These are phyloP conservation scores for Juglanconis juglandina DNA, from an alignment of 2,329 filamentous ascomycete species.

Conservation along the genomic window DNA sequence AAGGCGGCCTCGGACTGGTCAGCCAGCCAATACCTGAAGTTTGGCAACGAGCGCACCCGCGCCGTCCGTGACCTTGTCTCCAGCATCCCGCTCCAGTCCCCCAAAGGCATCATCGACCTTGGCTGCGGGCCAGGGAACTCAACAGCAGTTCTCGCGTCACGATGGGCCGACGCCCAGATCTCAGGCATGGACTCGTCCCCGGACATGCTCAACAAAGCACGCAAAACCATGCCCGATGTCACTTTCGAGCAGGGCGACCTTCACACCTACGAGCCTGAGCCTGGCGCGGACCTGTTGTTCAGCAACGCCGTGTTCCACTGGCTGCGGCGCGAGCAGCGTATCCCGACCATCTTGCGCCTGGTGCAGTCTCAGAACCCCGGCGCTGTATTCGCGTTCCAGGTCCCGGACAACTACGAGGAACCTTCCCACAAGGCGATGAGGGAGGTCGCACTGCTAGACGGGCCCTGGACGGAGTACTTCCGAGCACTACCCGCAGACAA, in stretches of 20 bases:
- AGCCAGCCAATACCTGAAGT: conserved; percentile 56
- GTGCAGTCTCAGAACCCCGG: conserved; percentile 38
- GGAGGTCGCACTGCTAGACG: conserved; percentile 32
- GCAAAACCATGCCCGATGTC: conserved; percentile 34
- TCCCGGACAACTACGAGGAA: conserved; percentile 45
- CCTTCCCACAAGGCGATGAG: conserved; percentile 50
- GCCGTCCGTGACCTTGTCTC: conserved; percentile 51
- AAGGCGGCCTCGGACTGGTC: conserved; percentile 42
- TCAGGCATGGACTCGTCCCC: conserved; percentile 52
- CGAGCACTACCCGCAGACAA: conserved; percentile 22
- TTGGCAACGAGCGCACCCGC: conserved; percentile 49
- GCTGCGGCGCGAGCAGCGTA: conserved; percentile 41
- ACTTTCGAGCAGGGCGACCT: conserved; percentile 48
- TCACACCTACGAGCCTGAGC: conserved; percentile 32
- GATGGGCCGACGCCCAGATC: conserved; percentile 45
- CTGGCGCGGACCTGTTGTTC: conserved; percentile 43
- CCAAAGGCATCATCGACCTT: conserved; percentile 51
- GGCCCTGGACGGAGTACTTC: conserved; percentile 22
- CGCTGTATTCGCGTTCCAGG: conserved; percentile 51
- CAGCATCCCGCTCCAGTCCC: conserved; percentile 37
- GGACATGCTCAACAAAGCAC: conserved; percentile 53
- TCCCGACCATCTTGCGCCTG: conserved; percentile 42
- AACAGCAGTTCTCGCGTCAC: conserved; percentile 43
- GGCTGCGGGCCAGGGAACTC: conserved; percentile 61
- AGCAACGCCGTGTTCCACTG: conserved; percentile 60